phyloP scores from a whole-genome alignment of 306 rosid species.

The Begonia fuchsioides region DNA sequence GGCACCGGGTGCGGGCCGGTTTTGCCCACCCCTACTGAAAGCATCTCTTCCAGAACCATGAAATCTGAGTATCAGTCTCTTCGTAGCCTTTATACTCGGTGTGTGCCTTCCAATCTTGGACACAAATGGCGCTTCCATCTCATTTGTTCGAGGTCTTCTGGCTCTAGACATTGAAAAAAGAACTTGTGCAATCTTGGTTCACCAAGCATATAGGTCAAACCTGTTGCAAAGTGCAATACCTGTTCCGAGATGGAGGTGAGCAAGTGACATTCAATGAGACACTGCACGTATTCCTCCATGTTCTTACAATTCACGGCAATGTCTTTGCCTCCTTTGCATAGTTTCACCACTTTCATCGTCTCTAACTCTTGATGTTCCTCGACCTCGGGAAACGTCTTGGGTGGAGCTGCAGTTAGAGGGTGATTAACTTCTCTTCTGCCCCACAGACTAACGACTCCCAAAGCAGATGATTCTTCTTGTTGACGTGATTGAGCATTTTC shows the following conservation, averaged over 20 bases:
- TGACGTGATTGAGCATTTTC: too few relatives aligned
- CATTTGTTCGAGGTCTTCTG: conserved; percentile 91
- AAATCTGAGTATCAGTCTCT: conserved; percentile 74
- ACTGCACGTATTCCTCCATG: conserved; percentile 50
- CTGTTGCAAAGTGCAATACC: conserved; percentile 59
- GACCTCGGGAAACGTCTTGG: too few relatives aligned
- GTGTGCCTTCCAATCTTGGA: conserved; percentile 85
- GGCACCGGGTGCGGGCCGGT: too few relatives aligned
- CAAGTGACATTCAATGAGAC: conserved; percentile 62
- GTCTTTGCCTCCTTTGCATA: conserved; percentile 55
- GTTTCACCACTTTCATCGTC: conserved; percentile 45
- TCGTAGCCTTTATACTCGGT: conserved; percentile 75
- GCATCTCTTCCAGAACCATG: conserved; percentile 94
- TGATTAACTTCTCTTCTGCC: too few relatives aligned
- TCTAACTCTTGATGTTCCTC: conserved; percentile 96
- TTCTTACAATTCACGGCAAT: conserved; percentile 54
- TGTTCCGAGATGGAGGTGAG: conserved; percentile 62
- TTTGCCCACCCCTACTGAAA: too few relatives aligned
- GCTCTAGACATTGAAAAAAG: conserved; percentile 63
- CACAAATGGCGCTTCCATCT: conserved; percentile 45
- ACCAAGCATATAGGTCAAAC: conserved; percentile 73
- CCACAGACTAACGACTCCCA: too few relatives aligned
- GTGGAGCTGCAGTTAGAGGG: too few relatives aligned
- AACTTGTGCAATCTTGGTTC: conserved; percentile 16
- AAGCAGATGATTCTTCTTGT: too few relatives aligned